Conservation (phyloP, 1,284 basidiomycete species). For the Neonothopanus nambi region DNA sequence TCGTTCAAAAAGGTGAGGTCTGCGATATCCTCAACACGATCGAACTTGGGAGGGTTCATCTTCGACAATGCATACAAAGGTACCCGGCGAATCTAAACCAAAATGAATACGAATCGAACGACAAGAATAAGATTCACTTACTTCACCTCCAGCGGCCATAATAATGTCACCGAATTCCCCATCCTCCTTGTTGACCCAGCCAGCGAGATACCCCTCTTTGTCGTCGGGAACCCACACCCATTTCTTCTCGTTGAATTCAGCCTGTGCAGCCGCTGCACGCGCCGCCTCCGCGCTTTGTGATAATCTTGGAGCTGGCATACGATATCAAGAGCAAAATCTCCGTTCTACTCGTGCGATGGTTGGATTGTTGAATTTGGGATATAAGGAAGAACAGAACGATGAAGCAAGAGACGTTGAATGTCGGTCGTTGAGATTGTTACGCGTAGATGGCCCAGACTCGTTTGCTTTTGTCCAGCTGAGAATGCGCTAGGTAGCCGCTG, state of each 20-base stretch:
- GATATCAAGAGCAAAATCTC: not conserved
- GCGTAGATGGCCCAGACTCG: no score
- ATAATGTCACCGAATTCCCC: conserved; percentile 79
- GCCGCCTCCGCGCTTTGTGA: conserved; percentile 74
- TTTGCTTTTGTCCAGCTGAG: no score
- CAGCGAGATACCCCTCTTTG: conserved; percentile 86
- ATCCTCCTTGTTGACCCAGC: conserved; percentile 86
- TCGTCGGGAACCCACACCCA: conserved; percentile 96
- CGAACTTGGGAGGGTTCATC: conserved; percentile 99
- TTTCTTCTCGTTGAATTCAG: conserved; percentile 96
- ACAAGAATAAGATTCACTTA: conserved; percentile 31
- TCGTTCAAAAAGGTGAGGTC: conserved; percentile 98
- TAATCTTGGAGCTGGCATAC: conserved; percentile 52
- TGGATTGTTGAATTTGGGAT: no score
- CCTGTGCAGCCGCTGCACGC: conserved; percentile 82
- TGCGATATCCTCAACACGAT: conserved; percentile 97
- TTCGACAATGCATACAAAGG: conserved; percentile 82
- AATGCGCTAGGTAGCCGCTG: no score
- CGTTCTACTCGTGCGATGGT: not conserved
- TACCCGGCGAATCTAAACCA: conserved; percentile 65
- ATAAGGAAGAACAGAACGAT: no score
- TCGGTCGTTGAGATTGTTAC: no score
- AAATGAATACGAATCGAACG: not conserved
- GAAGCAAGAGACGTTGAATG: no score
- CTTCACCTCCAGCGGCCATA: conserved; percentile 79